phyloP scores from a whole-genome alignment of 345 rosid genomes.

The Camelina hispida region DNA sequence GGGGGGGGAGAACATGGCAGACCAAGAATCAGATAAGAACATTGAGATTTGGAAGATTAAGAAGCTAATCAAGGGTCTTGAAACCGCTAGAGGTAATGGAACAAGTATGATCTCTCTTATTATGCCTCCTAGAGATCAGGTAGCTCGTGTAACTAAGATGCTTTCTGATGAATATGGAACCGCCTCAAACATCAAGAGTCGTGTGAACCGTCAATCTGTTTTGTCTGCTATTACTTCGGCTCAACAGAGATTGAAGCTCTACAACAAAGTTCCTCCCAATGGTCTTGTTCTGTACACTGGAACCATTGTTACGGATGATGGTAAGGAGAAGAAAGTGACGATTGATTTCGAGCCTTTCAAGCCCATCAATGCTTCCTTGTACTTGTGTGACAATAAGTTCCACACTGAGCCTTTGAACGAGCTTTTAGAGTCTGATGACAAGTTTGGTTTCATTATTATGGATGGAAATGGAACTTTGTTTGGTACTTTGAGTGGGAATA shows the following conservation, averaged over 20 bases:
- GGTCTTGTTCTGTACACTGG: constrained; percentile 90
- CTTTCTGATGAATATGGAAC: constrained; percentile 92
- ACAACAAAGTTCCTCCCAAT: constrained; percentile 81
- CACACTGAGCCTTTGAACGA: constrained; percentile 88
- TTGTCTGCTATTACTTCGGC: constrained; percentile 93
- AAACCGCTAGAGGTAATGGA: constrained; percentile 89
- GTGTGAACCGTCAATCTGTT: constrained; percentile 91
- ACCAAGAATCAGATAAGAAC: constrained; percentile 83
- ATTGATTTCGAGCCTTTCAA: constrained; percentile 93
- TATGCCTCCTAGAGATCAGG: constrained; percentile 91
- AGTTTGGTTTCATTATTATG: constrained; percentile 93
- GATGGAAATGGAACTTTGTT: constrained; percentile 91
- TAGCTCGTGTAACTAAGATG: constrained; percentile 91
- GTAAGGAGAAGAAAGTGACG: constrained; percentile 94
- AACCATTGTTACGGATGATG: constrained; percentile 80
- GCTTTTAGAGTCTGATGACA: constrained; percentile 87
- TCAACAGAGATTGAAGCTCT: constrained; percentile 87
- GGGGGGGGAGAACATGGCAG: constrained; percentile 56
- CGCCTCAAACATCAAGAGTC: constrained; percentile 88
- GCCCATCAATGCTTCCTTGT: constrained; percentile 86
- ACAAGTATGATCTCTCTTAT: constrained; percentile 96
- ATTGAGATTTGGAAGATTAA: constrained; percentile 94
- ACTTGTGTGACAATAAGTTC: constrained; percentile 86
- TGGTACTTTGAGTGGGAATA: constrained; percentile 90
- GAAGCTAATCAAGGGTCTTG: constrained; percentile 83